Evolutionary conservation across 2,329 filamentous ascomycete species (phyloP).

Genomic region (Graphiopsis chlorocephala): DNA sequence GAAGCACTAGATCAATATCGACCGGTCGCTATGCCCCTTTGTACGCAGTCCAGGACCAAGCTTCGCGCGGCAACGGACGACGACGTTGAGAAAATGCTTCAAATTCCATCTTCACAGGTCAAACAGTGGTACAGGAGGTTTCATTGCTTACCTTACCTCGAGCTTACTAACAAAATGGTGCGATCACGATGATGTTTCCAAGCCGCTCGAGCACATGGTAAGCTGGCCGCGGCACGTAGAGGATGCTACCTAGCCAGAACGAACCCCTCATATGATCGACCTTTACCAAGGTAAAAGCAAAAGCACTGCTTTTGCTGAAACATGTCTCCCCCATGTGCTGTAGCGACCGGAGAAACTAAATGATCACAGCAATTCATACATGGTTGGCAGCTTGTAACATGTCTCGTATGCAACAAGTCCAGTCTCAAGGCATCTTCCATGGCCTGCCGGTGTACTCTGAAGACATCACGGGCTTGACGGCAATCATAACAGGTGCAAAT

Average conservation of each 20-base stretch:
- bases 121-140: background rate
- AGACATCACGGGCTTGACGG: constrained; percentile 44
- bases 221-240: background rate
- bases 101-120: background rate
- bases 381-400: background rate
- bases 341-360: background rate
- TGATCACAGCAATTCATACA: background rate
- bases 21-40: background rate
- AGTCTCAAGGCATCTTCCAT: constrained; percentile 48
- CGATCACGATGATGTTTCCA: background rate
- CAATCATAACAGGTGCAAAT: constrained; percentile 55
- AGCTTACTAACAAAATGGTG: background rate
- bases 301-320: background rate
- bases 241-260: background rate
- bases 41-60: background rate
- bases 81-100: background rate
- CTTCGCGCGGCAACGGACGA: background rate
- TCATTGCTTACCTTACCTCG: background rate
- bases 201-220: background rate
- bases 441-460: constrained; percentile 48
- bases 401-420: constrained; percentile 22
- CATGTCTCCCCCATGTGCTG: background rate
- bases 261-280: background rate
- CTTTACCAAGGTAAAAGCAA: background rate
- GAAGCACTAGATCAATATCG: background rate